A percentile compares a stretch with the other conserved stretches of the same genome.
Evolutionary conservation across 768 basidiomycete species (phyloP).

Genomic region (Trametes cinnabarina): DNA sequence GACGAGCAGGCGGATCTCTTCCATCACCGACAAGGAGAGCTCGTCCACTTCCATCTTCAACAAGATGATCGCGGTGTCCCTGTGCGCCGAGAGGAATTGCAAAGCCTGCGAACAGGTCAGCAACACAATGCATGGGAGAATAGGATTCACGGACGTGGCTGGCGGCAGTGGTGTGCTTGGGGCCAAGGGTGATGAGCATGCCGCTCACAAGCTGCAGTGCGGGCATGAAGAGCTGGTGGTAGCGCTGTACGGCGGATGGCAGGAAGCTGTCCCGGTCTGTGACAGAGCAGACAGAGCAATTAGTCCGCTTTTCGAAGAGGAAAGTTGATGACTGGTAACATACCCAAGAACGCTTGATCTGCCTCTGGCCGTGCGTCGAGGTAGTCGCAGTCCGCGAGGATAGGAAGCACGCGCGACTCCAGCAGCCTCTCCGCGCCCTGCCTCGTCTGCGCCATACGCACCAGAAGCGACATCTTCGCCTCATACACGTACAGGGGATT

Average conservation of each 20-base stretch:
- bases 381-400: slow-evolving; percentile 82
- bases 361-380: slow-evolving; percentile 81
- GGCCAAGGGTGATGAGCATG: slow-evolving; percentile 74
- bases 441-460: slow-evolving; percentile 79
- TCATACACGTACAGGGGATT: slow-evolving; percentile 94
- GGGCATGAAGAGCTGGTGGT: slow-evolving; percentile 89
- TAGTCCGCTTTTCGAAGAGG: background rate
- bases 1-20: slow-evolving; percentile 79
- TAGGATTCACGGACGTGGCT: slow-evolving; percentile 53
- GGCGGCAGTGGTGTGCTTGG: slow-evolving; percentile 60
- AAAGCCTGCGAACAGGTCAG: slow-evolving; percentile 51
- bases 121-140: background rate
- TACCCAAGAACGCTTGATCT: slow-evolving; percentile 81
- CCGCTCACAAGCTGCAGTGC: slow-evolving; percentile 79
- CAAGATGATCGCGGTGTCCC: slow-evolving; percentile 79
- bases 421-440: slow-evolving; percentile 82
- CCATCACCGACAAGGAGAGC: slow-evolving; percentile 62
- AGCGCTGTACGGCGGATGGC: slow-evolving; percentile 82
- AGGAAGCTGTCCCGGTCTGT: slow-evolving; percentile 84
- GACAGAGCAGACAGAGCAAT: background rate
- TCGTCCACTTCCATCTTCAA: slow-evolving; percentile 71
- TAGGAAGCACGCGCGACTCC: slow-evolving; percentile 70
- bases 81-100: slow-evolving; percentile 79
- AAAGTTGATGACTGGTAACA: slow-evolving; percentile 20
- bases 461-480: slow-evolving; percentile 87